phyloP scores from a whole-genome alignment of 371 early-diverging fungal genomes.

The Mucor ambiguus region DNA sequence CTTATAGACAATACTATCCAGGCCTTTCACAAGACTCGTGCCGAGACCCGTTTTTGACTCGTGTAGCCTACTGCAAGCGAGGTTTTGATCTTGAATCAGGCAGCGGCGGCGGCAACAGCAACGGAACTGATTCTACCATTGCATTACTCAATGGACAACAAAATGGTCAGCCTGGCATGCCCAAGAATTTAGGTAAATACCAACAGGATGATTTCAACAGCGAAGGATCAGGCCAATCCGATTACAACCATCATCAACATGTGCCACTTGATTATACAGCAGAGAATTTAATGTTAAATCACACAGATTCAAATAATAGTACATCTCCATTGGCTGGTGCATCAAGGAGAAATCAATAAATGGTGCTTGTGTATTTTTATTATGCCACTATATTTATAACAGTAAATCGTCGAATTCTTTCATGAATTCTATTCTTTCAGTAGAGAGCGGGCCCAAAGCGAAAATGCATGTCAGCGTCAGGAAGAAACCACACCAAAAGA shows the following conservation, averaged over 20 bases:
- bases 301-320: background rate
- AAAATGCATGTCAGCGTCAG: conserved; percentile 9
- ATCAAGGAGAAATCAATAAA: background rate
- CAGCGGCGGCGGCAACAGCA: background rate
- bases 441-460: conserved; percentile 9
- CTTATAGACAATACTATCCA: conserved; percentile 61
- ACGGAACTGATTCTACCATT: background rate
- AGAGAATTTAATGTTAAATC: background rate
- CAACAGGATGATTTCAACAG: conserved; percentile 3
- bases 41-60: conserved; percentile 11
- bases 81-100: background rate
- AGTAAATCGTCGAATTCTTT: conserved; percentile 17
- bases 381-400: background rate
- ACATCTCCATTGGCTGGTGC: background rate
- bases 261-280: background rate
- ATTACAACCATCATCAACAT: background rate
- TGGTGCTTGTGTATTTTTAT: background rate
- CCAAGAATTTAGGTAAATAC: background rate
- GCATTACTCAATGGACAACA: background rate
- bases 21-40: conserved; percentile 17
- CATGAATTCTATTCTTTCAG: conserved; percentile 3
- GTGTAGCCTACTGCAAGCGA: conserved; percentile 3
- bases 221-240: background rate
- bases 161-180: background rate
- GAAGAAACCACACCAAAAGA: conserved; percentile 9